Evolutionary conservation across 345 rosid species (phyloP).

Genomic region (Pistacia vera): DNA sequence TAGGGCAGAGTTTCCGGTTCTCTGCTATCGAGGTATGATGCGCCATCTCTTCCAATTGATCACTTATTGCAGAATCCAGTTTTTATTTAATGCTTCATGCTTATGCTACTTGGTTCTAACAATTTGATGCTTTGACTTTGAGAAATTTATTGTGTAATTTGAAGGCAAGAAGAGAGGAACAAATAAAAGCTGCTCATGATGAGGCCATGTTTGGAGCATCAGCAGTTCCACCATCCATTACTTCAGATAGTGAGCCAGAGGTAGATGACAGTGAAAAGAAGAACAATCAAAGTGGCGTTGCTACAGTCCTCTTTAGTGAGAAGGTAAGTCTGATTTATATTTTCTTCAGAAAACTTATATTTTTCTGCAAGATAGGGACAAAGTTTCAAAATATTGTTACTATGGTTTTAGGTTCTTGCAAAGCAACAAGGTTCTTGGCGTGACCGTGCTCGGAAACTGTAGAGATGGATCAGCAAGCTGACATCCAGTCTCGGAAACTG

Average conservation of each 20-base stretch:
- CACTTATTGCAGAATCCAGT: neutral
- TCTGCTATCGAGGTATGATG: conserved; percentile 71
- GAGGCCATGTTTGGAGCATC: conserved; percentile 95
- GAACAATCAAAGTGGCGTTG: conserved; percentile 34
- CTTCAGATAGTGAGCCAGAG: conserved; percentile 38
- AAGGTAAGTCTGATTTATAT: conserved; percentile 44
- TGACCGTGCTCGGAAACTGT: conserved; percentile 79
- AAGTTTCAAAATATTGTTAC: neutral
- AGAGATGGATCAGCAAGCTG: conserved; percentile 23
- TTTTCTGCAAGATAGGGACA: neutral
- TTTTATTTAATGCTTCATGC: conserved; percentile 2
- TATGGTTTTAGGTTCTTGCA: conserved; percentile 65
- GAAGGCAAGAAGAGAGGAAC: conserved; percentile 81
- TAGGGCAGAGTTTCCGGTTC: conserved; percentile 86
- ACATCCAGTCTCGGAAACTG: neutral
- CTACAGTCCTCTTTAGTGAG: conserved; percentile 67
- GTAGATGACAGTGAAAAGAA: conserved; percentile 33
- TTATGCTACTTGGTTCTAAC: neutral
- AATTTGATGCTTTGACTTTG: neutral
- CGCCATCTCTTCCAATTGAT: neutral
- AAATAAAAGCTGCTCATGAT: conserved; percentile 76
- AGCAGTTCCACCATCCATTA: conserved; percentile 23
- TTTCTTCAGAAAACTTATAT: neutral
- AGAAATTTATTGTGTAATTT: conserved; percentile 2
- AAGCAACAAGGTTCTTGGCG: conserved; percentile 98